Evolutionary conservation across 148 eudicot species (phyloP).

Genomic region (Rhododendron williamsianum): DNA sequence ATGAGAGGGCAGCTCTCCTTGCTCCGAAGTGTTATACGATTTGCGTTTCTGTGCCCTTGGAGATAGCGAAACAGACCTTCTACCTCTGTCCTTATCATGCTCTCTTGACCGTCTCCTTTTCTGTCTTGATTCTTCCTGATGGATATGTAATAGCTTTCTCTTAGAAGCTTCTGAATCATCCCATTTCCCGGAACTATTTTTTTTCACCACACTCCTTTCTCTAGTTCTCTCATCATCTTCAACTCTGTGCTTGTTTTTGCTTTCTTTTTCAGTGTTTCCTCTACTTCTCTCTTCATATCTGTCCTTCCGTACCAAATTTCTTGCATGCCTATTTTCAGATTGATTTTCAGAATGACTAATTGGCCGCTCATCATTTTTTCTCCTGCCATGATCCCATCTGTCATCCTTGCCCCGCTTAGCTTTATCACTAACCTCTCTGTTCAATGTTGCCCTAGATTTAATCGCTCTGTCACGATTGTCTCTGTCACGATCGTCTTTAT

Average conservation of each 20-base stretch:
- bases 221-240: constrained; percentile 50
- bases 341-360: constrained; percentile 38
- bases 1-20: constrained; percentile 34
- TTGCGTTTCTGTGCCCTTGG: constrained; percentile 52
- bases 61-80: constrained; percentile 57
- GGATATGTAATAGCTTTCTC: constrained; percentile 31
- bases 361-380: constrained; percentile 30
- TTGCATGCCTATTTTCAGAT: constrained; percentile 34
- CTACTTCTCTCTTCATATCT: constrained; percentile 27
- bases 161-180: constrained; percentile 33
- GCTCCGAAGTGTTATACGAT: constrained; percentile 40
- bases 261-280: constrained; percentile 45
- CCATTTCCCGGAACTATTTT: constrained; percentile 45
- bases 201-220: constrained; percentile 34
- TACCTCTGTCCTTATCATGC: constrained; percentile 43
- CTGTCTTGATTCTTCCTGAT: constrained; percentile 40
- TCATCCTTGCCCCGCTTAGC: constrained; percentile 23
- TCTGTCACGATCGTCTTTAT: not conserved
- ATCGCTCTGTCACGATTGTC: constrained; percentile 18
- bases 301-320: constrained; percentile 28
- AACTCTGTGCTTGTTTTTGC: constrained; percentile 40
- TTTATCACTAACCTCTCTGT: constrained; percentile 18
- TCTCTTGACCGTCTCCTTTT: constrained; percentile 76
- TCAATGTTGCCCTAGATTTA: constrained; percentile 30
- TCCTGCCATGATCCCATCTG: constrained; percentile 31